phyloP scores from a whole-genome alignment of 208 protist genomes.

The Kentomonas sorsogonicus region DNA sequence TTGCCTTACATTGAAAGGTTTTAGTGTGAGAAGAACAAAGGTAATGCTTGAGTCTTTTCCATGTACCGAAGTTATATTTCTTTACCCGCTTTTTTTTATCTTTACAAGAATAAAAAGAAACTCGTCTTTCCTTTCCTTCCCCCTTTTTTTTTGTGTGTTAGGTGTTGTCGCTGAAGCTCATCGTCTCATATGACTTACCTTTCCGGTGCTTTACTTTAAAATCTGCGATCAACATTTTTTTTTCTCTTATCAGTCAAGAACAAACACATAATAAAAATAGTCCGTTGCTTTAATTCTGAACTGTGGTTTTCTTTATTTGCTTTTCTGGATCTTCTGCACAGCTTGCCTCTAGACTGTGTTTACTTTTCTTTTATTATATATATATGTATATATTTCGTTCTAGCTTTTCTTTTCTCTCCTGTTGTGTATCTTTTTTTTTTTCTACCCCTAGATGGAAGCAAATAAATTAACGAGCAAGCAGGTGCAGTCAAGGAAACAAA shows the following conservation, averaged over 20 bases:
- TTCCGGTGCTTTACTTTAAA: no score
- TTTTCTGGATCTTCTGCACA: background rate
- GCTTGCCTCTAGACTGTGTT: background rate
- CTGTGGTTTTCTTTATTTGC: slow-evolving; percentile 11
- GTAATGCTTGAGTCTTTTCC: no score
- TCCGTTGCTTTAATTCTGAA: background rate
- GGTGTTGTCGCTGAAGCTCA: slow-evolving; percentile 1
- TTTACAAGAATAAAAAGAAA: background rate
- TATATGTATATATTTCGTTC: slow-evolving; percentile 2
- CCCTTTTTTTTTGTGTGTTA: background rate
- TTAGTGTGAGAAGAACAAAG: no score
- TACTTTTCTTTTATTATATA: background rate
- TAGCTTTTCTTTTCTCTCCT: background rate
- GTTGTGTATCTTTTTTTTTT: background rate
- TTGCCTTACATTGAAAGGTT: no score
- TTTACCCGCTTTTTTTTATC: slow-evolving; percentile 1
- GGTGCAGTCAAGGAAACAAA: background rate
- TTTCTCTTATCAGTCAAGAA: no score
- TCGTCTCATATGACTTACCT: slow-evolving; percentile 5
- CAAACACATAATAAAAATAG: background rate
- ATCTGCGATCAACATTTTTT: slow-evolving; percentile 6
- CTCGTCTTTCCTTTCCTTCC: background rate
- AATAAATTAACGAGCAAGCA: background rate
- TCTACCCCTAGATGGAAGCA: background rate
- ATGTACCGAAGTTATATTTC: slow-evolving; percentile 11